Evolutionary conservation across 805 yeast genomes (phyloP).

Genomic region (Candida parachauliodes): DNA sequence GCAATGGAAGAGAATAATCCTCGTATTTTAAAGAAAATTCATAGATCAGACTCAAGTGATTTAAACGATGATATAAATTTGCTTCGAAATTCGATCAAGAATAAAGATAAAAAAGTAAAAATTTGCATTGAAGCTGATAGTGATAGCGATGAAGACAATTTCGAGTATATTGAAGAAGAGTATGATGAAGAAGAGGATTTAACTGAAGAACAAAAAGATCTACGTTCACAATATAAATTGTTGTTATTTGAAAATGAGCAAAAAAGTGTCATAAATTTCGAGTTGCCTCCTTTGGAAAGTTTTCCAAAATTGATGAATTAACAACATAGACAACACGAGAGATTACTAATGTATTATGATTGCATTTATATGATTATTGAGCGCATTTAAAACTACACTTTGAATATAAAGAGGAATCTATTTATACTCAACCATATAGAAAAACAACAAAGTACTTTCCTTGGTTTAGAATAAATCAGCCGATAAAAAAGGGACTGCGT

Average conservation of each 20-base stretch:
- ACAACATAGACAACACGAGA: too few species aligned
- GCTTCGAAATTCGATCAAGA: conserved; percentile 14
- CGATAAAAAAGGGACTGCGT: too few species aligned
- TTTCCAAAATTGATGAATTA: conserved; percentile 15
- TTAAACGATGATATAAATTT: conserved; percentile 22
- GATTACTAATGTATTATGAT: too few species aligned
- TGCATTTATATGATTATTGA: too few species aligned
- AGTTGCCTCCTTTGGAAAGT: conserved; percentile 23
- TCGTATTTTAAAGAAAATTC: conserved; percentile 13
- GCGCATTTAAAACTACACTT: too few species aligned
- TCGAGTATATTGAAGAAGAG: conserved; percentile 9
- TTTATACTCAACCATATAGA: too few species aligned
- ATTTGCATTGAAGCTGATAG: conserved; percentile 9
- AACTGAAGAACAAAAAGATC: conserved; percentile 10
- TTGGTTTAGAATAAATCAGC: too few species aligned
- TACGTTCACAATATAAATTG: conserved; percentile 11
- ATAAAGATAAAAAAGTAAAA: conserved; percentile 10
- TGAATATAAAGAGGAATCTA: too few species aligned
- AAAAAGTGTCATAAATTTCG: conserved; percentile 1
- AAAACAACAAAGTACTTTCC: too few species aligned
- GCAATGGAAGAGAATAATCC: not conserved
- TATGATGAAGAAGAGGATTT: conserved; percentile 7
- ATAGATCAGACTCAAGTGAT: conserved; percentile 17
- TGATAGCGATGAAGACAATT: conserved; percentile 11
- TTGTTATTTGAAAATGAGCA: conserved; percentile 6